Evolutionary conservation across 345 rosid genomes (phyloP).

Genomic region (Trapa incisa): DNA sequence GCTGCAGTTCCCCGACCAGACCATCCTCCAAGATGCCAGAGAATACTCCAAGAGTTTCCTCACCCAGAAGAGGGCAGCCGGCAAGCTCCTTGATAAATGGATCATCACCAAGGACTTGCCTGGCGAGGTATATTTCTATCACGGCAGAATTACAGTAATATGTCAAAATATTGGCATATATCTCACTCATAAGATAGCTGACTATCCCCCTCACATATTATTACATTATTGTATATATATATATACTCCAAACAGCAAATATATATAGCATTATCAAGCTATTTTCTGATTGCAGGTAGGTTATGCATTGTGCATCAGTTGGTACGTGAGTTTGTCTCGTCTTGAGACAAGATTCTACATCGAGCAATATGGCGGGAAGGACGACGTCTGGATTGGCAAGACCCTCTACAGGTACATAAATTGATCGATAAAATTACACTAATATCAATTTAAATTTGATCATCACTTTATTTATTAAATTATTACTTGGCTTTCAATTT

Average conservation of each 20-base stretch:
- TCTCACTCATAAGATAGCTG: no score
- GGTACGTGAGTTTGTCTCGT: constrained; percentile 76
- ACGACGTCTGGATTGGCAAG: constrained; percentile 96
- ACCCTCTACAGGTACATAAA: constrained; percentile 64
- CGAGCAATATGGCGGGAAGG: constrained; percentile 87
- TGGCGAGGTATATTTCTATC: constrained; percentile 47
- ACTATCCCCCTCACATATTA: no score
- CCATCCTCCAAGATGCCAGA: constrained; percentile 54
- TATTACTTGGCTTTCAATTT: no score
- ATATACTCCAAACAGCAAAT: no score
- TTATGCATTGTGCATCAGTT: constrained; percentile 63
- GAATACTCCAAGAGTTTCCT: constrained; percentile 38
- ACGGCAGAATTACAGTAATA: no score
- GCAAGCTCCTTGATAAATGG: constrained; percentile 77
- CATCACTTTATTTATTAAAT: no score
- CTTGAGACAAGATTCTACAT: constrained; percentile 76
- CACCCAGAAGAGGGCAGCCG: constrained; percentile 35
- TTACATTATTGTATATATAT: no score
- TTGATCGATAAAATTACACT: no score
- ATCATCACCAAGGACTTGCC: constrained; percentile 82
- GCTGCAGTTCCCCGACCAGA: constrained; percentile 53
- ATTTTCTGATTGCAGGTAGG: constrained; percentile 33
- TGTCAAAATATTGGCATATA: no score
- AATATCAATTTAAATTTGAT: no score
- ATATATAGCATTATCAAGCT: no score